Base-by-base conservation (phyloP, 495 filamentous ascomycete genomes). In the Hypoxylon lienhwacheense region DNA sequence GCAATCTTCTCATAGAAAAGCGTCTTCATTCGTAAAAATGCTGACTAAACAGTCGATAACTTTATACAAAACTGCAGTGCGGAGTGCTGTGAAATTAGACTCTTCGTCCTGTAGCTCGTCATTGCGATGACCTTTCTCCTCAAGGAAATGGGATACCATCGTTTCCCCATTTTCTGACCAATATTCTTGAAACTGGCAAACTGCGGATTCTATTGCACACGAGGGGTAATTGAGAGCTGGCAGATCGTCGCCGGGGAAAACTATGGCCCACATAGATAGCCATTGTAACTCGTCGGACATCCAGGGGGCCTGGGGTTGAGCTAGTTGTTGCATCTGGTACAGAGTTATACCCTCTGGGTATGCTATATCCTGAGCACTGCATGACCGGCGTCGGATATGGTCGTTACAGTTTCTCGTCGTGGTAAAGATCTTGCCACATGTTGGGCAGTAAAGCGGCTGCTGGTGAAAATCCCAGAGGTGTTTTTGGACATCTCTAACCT, bases 311-410 rank as follows among this genome's bases (percentile, higher is more conserved):
- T 25, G 15, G 4, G 26, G 35, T 14, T 19, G 51, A 16, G 47
- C 52, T 20, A 64, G 42, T 17, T 37, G 50, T 12, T 61, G 61
- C 35, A 56, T 40, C 31, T 64, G 56, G 11, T 53, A 31, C 7
- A 43, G 20, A 4, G 51, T 53, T 25, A 64, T 61, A 2, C 57
- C 61, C n/a, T 64, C 61, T 4, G 57, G 56, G 4, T 12, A 44
- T 7, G 52, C 37, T 5, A 26, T 11, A 6, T 17, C 43, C 14
- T n/a, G 32, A 12, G 5, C 15, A 10, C 3, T 32, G 19, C 61
- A 64, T 0, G 20, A 29, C 28, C 51, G 33, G 21, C 19, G n/a
- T 16, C 57, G 46, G 20, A 64, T 44, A 37, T 61, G 61, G 1
- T 21, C 16, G 19, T 49, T 24, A 12, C 56, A 64, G 12, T n/a